Evolutionary conservation across 2,329 filamentous ascomycete species (phyloP).

Genomic region (Mycosphaerella arachidis): DNA sequence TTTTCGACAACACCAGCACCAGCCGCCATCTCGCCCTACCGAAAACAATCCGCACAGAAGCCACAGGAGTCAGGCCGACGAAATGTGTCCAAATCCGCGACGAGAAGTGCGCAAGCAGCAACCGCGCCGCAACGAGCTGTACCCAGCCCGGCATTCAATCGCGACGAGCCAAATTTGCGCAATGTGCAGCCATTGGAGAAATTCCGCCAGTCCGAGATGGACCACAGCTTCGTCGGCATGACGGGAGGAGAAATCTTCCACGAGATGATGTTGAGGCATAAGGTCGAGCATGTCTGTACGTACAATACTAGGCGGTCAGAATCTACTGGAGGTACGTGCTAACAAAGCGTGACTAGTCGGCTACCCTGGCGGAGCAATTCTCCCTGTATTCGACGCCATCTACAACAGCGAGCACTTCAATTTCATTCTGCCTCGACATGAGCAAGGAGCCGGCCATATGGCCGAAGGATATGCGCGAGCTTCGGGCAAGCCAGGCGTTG

Average conservation of each 20-base stretch:
- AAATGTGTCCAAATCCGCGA: constrained; percentile 39
- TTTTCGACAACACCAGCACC: constrained; percentile 41
- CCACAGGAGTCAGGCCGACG: constrained; percentile 22
- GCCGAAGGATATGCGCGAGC: constrained; percentile 94
- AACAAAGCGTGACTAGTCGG: constrained; percentile 39
- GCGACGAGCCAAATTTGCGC: constrained; percentile 36
- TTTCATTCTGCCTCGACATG: constrained; percentile 90
- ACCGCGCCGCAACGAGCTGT: constrained; percentile 38
- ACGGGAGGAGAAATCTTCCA: constrained; percentile 96
- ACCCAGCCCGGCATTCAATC: constrained; percentile 49
- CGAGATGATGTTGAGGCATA: constrained; percentile 95
- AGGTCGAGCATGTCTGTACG: constrained; percentile 91
- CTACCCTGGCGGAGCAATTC: constrained; percentile 92
- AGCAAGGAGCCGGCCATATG: constrained; percentile 98
- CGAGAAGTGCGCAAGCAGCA: constrained; percentile 42
- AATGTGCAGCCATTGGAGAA: constrained; percentile 45
- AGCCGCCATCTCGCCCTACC: constrained; percentile 44
- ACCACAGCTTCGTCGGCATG: constrained; percentile 77
- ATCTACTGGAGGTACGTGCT: constrained; percentile 3
- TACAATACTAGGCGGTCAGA: constrained; percentile 27
- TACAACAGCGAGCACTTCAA: constrained; percentile 97
- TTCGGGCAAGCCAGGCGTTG: constrained; percentile 88
- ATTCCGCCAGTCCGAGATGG: constrained; percentile 47
- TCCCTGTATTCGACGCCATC: constrained; percentile 97
- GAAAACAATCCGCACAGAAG: constrained; percentile 16